phyloP scores from a whole-genome alignment of 768 basidiomycete species.

The Amanita fuliginea region DNA sequence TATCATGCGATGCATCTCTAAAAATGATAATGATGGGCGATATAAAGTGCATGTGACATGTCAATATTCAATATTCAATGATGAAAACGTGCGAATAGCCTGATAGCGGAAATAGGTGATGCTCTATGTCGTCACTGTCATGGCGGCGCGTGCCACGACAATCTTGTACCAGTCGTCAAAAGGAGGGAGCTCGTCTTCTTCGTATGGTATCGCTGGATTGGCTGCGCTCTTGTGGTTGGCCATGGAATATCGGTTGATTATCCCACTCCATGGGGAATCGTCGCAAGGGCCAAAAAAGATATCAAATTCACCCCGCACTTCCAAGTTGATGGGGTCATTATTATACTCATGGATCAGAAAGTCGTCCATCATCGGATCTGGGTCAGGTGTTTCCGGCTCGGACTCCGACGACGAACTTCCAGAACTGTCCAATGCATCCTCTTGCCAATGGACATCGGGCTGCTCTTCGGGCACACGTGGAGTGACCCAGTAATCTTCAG shows the following conservation, averaged over 20 bases:
- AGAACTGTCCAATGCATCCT: constrained; percentile 1
- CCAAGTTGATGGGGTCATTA: background rate
- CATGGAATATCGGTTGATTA: background rate
- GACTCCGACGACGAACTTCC: constrained; percentile 2
- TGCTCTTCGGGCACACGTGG: background rate
- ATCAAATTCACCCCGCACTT: background rate
- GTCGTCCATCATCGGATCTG: background rate
- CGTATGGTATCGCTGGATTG: constrained; percentile 16
- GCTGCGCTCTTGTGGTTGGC: constrained; percentile 6
- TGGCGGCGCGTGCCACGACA: constrained; percentile 11
- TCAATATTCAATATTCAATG: no score
- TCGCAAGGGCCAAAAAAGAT: background rate
- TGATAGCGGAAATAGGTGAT: background rate
- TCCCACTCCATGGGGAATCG: background rate
- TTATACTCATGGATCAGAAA: background rate
- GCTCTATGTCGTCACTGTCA: background rate
- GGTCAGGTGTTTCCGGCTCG: constrained; percentile 4
- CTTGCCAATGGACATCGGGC: background rate
- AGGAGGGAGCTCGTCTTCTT: constrained; percentile 29
- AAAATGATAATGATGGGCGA: background rate
- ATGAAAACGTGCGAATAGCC: no score
- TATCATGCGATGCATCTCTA: constrained; percentile 1
- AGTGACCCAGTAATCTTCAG: background rate
- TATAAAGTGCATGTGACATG: constrained; percentile 4
- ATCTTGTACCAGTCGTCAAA: constrained; percentile 30